Percentiles rank a stretch among this genome's conserved stretches.
phyloP scores from a whole-genome alignment of 179 eudicot species.

The Silene vulgaris region DNA sequence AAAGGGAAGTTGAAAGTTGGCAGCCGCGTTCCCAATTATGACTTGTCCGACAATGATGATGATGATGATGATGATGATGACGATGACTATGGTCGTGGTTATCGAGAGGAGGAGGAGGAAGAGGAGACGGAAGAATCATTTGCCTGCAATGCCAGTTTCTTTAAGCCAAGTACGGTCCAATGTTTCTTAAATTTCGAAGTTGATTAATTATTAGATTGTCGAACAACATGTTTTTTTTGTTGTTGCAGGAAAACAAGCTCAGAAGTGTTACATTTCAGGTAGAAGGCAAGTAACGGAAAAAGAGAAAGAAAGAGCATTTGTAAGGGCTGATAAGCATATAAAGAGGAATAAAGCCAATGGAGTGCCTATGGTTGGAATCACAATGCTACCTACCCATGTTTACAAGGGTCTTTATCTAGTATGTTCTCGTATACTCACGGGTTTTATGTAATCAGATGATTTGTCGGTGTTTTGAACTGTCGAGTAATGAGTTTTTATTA shows the following conservation, averaged over 20 bases:
- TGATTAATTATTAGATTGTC: neutral
- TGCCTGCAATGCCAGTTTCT: neutral
- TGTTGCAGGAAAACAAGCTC: constrained; percentile 20
- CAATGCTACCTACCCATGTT: constrained; percentile 20
- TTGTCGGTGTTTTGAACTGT: neutral
- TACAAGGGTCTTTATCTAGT: constrained; percentile 21
- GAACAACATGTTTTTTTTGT: neutral
- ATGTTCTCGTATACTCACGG: neutral
- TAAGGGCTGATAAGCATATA: neutral
- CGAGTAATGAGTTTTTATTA: neutral
- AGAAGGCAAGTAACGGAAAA: constrained; percentile 15
- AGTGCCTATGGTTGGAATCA: constrained; percentile 9
- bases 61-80: neutral
- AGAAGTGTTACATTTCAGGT: constrained; percentile 16
- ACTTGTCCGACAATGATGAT: neutral
- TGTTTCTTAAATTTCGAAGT: neutral
- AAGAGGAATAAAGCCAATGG: neutral
- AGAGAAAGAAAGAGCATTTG: constrained; percentile 14
- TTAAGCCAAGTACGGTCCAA: neutral
- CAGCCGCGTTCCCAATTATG: neutral
- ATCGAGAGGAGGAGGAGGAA: neutral
- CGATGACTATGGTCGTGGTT: neutral
- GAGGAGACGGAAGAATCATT: constrained; percentile 5
- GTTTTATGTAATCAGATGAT: neutral
- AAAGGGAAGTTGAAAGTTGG: neutral